phyloP scores from a whole-genome alignment of 176 grass and related monocot genomes.

The Raddia distichophylla region DNA sequence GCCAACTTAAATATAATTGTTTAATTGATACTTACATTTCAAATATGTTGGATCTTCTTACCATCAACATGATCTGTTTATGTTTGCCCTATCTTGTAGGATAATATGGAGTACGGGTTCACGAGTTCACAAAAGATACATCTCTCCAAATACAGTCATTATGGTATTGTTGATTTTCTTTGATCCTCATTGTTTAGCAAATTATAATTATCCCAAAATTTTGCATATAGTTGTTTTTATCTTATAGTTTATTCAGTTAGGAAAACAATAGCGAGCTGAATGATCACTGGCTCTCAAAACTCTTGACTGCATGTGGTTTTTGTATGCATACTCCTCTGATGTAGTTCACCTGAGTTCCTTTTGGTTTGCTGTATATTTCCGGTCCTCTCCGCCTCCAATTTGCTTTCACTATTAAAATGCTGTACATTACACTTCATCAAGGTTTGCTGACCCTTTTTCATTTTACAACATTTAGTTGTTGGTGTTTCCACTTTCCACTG shows the following conservation, averaged over 20 bases:
- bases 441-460: background rate
- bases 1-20: background rate
- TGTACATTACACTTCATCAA: background rate
- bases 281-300: background rate
- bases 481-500: constrained; percentile 4
- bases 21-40: constrained; percentile 27
- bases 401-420: constrained; percentile 20
- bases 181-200: constrained; percentile 17
- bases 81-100: constrained; percentile 51
- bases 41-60: background rate
- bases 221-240: constrained; percentile 2
- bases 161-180: constrained; percentile 61
- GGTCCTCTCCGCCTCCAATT: constrained; percentile 10
- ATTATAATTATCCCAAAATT: background rate
- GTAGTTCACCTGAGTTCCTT: constrained; percentile 3
- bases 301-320: constrained; percentile 5
- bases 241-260: background rate
- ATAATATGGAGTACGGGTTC: constrained; percentile 96
- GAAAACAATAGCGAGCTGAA: background rate
- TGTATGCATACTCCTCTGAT: background rate
- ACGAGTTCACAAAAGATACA: constrained; percentile 81
- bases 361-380: constrained; percentile 9
- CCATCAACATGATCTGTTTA: background rate
- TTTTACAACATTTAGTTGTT: background rate
- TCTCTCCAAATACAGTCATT: constrained; percentile 72